Evolutionary conservation across 2,329 filamentous ascomycete genomes (phyloP), one percentile per base, ranked within the genome.

Genomic region (Penicillium polonicum): DNA sequence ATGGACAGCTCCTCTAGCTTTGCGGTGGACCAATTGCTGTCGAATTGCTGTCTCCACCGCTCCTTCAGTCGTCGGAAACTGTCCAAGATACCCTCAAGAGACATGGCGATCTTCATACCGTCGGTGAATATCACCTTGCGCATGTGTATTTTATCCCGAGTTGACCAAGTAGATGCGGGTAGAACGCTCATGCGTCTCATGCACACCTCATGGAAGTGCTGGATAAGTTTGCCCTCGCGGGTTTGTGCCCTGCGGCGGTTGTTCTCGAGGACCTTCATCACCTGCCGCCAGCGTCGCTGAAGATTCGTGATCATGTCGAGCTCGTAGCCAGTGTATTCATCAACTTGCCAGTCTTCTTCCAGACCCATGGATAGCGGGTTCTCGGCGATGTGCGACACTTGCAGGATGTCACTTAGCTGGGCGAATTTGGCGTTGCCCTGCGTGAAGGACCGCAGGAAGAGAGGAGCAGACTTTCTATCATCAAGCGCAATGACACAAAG

Each of bases 121-220:
- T 63, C 53, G 0, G 59, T 63, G 29, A 61, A 60, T 7, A 63
- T 12, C 4, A 63, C 39, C 13, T 54, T 61, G 21, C 61, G 57
- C 38, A 56, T 51, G 33, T 29, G 53, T 3, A 62, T 52, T 10
- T 54, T 60, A 6, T 58, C 39, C 19, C 21, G 33, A 17, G 42
- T n/a, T 10, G 58, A 39, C 33, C 52, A 44, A 29, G 17, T n/a
- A 10, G 55, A 23, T 5, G 38, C 42, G 8, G 36, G 25, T 6
- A 31, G 38, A 8, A 42, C 2, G 5, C 39, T 35, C 50, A 52
- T 52, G 2, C n/a, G 19, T 23, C 13, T 39, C 17, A 9, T 48
- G 46, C 46, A 55, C 25, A 38, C 29, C 8, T 35, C 33, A 15
- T 48, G 41, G 44, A 57, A 61, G 2, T 49, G 13, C 8, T 38